Evolutionary conservation across 2,329 filamentous ascomycete genomes (phyloP).

Genomic region (Chaetomiaceae sp.): DNA sequence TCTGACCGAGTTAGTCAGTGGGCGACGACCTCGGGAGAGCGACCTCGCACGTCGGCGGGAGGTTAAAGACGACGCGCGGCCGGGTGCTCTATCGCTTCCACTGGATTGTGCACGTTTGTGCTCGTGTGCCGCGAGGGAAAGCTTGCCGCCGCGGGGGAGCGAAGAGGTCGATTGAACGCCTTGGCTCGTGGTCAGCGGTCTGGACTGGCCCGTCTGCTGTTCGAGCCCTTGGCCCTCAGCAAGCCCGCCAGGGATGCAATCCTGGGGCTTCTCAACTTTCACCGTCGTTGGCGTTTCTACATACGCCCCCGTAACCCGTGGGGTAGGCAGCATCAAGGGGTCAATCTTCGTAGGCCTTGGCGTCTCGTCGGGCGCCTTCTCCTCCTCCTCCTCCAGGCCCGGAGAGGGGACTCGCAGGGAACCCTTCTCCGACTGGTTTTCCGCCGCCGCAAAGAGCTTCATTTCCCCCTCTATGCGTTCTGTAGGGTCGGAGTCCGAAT

Average conservation of each 20-base stretch:
- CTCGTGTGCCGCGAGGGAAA: constrained; percentile 6
- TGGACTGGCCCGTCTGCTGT: background rate
- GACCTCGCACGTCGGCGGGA: constrained; percentile 25
- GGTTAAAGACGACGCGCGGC: constrained; percentile 17
- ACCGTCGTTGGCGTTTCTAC: constrained; percentile 49
- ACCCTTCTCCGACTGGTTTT: constrained; percentile 51
- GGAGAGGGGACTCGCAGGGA: constrained; percentile 47
- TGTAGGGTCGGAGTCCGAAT: constrained; percentile 49
- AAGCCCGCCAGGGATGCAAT: background rate
- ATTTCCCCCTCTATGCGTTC: constrained; percentile 52
- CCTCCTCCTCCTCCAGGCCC: constrained; percentile 33
- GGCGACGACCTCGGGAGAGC: constrained; percentile 38
- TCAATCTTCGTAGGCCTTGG: constrained; percentile 41
- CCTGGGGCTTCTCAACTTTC: constrained; percentile 32
- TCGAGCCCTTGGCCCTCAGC: constrained; percentile 17
- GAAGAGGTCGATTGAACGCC: background rate
- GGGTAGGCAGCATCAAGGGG: constrained; percentile 45
- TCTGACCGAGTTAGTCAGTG: constrained; percentile 48
- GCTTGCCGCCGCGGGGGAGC: constrained; percentile 9
- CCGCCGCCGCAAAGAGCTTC: constrained; percentile 48
- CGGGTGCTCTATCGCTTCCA: constrained; percentile 13
- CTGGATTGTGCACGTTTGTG: constrained; percentile 18
- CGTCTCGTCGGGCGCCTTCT: constrained; percentile 38
- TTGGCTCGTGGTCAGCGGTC: background rate
- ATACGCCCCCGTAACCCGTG: constrained; percentile 49